Conservation (phyloP, 2,329 filamentous ascomycete species). For the Calonectria pseudoturangicola region DNA sequence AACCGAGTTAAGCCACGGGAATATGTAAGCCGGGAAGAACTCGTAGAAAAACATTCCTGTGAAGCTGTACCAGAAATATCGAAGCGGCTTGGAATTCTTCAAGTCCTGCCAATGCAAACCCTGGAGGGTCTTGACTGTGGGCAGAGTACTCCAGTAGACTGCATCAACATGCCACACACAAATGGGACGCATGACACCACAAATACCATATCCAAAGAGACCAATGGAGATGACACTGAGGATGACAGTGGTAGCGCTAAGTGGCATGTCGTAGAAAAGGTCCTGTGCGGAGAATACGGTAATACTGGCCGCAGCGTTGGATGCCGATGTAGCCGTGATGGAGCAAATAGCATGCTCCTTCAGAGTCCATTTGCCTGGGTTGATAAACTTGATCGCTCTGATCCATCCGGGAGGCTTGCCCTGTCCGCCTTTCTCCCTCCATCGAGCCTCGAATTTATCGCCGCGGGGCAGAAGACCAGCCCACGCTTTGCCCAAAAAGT, state of each 20-base stretch:
- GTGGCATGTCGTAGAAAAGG: slow-evolving; percentile 70
- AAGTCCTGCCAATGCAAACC: slow-evolving; percentile 72
- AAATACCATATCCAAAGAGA: slow-evolving; percentile 73
- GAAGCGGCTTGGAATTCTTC: slow-evolving; percentile 69
- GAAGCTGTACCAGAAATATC: slow-evolving; percentile 72
- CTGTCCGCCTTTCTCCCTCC: slow-evolving; percentile 64
- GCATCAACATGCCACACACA: slow-evolving; percentile 74
- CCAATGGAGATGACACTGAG: slow-evolving; percentile 72
- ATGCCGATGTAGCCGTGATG: slow-evolving; percentile 73
- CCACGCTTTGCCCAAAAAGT: slow-evolving; percentile 69
- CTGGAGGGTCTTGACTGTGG: slow-evolving; percentile 72
- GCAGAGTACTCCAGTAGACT: slow-evolving; percentile 73
- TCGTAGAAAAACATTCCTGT: slow-evolving; percentile 70
- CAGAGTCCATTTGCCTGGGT: slow-evolving; percentile 70
- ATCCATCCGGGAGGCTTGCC: slow-evolving; percentile 66
- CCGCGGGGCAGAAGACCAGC: slow-evolving; percentile 67
- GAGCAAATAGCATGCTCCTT: slow-evolving; percentile 74
- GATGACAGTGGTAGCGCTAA: slow-evolving; percentile 68
- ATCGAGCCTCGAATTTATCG: slow-evolving; percentile 68
- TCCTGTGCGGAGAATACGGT: slow-evolving; percentile 69
- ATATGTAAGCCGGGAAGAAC: slow-evolving; percentile 73
- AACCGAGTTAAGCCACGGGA: slow-evolving; percentile 72
- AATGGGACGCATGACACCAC: slow-evolving; percentile 71
- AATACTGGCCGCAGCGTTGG: slow-evolving; percentile 66
- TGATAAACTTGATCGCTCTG: slow-evolving; percentile 65